Conservation (phyloP, 1,139 yeast genomes). For the Arxiozyma slooffiae region DNA sequence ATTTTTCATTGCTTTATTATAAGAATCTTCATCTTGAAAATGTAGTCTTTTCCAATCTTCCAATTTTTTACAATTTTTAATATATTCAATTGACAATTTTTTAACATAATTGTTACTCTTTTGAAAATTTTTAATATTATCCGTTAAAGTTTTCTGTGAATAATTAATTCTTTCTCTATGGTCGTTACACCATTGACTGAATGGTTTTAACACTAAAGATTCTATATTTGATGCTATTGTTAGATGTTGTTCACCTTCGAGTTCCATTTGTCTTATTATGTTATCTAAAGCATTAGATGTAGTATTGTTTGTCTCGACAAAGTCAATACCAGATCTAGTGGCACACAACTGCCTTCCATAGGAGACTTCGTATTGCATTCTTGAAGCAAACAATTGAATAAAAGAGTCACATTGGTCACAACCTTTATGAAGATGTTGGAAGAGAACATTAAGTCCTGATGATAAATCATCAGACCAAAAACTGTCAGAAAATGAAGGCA, state of each 20-base stretch:
- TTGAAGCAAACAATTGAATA: conserved; percentile 50
- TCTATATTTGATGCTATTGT: conserved; percentile 58
- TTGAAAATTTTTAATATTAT: conserved; percentile 42
- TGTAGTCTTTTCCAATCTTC: conserved; percentile 43
- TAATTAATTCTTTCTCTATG: conserved; percentile 61
- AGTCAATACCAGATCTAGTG: conserved; percentile 30
- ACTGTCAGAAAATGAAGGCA: conserved; percentile 62
- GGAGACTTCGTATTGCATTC: conserved; percentile 65
- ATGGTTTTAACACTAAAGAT: conserved; percentile 57
- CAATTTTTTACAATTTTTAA: conserved; percentile 65
- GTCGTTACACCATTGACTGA: conserved; percentile 65
- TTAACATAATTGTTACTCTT: conserved; percentile 44
- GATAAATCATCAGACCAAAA: conserved; percentile 69
- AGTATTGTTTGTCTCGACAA: conserved; percentile 34
- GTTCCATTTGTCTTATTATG: conserved; percentile 46
- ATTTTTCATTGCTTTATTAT: conserved; percentile 18
- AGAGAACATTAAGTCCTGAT: conserved; percentile 40
- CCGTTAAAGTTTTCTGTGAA: conserved; percentile 46
- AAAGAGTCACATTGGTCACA: conserved; percentile 65
- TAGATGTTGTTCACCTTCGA: conserved; percentile 60
- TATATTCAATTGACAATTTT: conserved; percentile 57
- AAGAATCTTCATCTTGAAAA: conserved; percentile 38
- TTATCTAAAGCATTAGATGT: conserved; percentile 42
- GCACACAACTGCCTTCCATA: conserved; percentile 53
- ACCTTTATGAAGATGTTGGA: conserved; percentile 61